Conservation (phyloP, 2,329 filamentous ascomycete genomes). For the Ophiostoma himal-ulmi region DNA sequence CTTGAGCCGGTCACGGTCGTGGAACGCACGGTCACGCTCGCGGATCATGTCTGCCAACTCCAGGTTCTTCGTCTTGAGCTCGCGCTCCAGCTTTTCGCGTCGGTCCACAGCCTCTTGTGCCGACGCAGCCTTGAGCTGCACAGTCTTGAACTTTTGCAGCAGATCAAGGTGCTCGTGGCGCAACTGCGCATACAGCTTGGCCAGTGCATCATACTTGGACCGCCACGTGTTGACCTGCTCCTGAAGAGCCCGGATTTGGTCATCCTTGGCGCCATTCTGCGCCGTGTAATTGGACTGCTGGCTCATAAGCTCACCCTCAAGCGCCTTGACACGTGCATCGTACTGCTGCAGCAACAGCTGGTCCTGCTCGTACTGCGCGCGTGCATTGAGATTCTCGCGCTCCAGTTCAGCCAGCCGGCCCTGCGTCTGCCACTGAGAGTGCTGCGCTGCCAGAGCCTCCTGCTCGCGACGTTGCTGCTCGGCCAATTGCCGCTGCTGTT, state of each 20-base stretch:
- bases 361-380: conserved; percentile 94
- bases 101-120: conserved; percentile 94
- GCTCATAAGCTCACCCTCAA: conserved; percentile 80
- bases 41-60: conserved; percentile 98
- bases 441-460: conserved; percentile 80
- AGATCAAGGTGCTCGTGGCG: conserved; percentile 92
- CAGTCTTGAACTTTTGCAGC: conserved; percentile 89
- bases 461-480: conserved; percentile 90
- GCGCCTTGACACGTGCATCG: conserved; percentile 84
- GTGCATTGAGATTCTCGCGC: conserved; percentile 87
- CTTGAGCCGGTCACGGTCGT: conserved; percentile 82
- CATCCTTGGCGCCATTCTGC: conserved; percentile 83
- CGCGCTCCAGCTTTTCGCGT: conserved; percentile 89
- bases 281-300: conserved; percentile 77
- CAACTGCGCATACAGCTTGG: conserved; percentile 94
- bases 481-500: conserved; percentile 78
- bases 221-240: conserved; percentile 98
- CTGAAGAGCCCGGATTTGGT: conserved; percentile 85
- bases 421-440: conserved; percentile 89
- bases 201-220: conserved; percentile 91
- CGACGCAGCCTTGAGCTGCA: conserved; percentile 93
- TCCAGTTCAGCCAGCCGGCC: conserved; percentile 93
- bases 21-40: conserved; percentile 85
- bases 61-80: conserved; percentile 99
- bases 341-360: conserved; percentile 97